These are phyloP conservation scores for Paecilomyces dactylethromorphus DNA, from an alignment of 2,329 filamentous ascomycete genomes.

Conservation along the genomic window DNA sequence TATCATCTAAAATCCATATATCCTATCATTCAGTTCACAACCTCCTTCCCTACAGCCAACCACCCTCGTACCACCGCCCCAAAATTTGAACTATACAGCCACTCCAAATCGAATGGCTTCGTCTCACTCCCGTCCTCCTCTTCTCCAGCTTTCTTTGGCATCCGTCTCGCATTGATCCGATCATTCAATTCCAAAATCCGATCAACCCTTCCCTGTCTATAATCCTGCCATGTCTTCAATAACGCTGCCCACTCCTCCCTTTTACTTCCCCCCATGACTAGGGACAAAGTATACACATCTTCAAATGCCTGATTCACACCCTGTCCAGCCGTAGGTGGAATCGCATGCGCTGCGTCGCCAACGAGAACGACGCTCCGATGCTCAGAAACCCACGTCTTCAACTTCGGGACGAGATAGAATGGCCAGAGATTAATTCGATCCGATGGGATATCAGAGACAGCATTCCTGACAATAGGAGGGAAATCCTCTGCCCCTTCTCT, in stretches of 20 bases:
- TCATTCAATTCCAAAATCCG: constrained; percentile 43
- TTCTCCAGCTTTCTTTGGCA: constrained; percentile 25
- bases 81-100: too few relatives aligned
- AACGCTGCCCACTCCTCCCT: constrained; percentile 9
- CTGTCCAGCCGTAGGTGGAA: constrained; percentile 53
- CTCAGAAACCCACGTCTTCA: constrained; percentile 39
- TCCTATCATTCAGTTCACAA: too few relatives aligned
- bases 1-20: too few relatives aligned
- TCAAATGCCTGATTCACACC: constrained; percentile 54
- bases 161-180: constrained; percentile 41
- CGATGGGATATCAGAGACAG: constrained; percentile 28
- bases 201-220: constrained; percentile 43
- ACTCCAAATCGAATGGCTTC: too few relatives aligned
- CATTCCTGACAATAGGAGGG: constrained; percentile 31
- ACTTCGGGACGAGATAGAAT: constrained; percentile 43
- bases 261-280: constrained; percentile 25
- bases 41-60: too few relatives aligned
- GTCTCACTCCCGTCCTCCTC: too few relatives aligned
- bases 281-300: constrained; percentile 42
- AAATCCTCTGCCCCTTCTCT: constrained; percentile 25
- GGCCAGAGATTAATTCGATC: constrained; percentile 43
- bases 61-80: too few relatives aligned
- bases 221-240: constrained; percentile 41
- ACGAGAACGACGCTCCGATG: constrained; percentile 38
- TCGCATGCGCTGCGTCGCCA: constrained; percentile 58